phyloP scores from a whole-genome alignment of 1,284 basidiomycete species.

The Malassezia sp. region DNA sequence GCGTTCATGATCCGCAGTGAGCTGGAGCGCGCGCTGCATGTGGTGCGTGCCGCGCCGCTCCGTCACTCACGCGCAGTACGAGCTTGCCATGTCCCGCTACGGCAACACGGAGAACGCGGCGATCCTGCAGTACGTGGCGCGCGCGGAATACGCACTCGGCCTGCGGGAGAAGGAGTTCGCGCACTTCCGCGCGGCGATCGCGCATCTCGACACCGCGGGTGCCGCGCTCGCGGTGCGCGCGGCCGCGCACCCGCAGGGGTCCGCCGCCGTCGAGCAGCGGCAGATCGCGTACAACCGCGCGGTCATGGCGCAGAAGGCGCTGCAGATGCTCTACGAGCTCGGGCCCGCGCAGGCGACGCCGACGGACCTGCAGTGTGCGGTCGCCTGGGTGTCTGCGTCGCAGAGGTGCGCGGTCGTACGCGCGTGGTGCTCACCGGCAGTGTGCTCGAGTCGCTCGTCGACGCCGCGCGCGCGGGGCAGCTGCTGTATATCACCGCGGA shows the following conservation, averaged over 20 bases:
- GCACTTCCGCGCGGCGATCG: slow-evolving; percentile 24
- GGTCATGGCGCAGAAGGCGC: slow-evolving; percentile 37
- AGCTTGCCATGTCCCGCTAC: slow-evolving; percentile 32
- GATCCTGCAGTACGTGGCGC: slow-evolving; percentile 36
- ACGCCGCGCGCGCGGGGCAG: slow-evolving; percentile 27
- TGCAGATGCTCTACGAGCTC: slow-evolving; percentile 42
- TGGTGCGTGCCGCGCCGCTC: no score
- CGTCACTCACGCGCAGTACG: no score
- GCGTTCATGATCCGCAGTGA: slow-evolving; percentile 43
- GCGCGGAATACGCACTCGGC: slow-evolving; percentile 38
- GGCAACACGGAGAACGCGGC: slow-evolving; percentile 21
- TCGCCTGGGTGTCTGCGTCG: slow-evolving; percentile 25
- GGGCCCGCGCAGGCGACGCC: slow-evolving; percentile 25
- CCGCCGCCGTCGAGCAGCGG: slow-evolving; percentile 20
- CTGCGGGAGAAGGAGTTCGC: slow-evolving; percentile 27
- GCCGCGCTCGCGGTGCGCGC: slow-evolving; percentile 7
- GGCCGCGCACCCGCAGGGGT: slow-evolving; percentile 1
- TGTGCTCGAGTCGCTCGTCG: slow-evolving; percentile 19
- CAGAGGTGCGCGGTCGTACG: no score
- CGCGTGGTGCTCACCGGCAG: no score
- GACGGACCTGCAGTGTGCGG: slow-evolving; percentile 26
- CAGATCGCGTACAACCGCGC: slow-evolving; percentile 41
- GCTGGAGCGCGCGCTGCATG: slow-evolving; percentile 36
- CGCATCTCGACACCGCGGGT: slow-evolving; percentile 26
- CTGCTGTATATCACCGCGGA: slow-evolving; percentile 38